Percentiles rank a stretch among this genome's conserved stretches.
Conservation (phyloP, 345 rosid genomes). For the Aquilaria yunnanensis region DNA sequence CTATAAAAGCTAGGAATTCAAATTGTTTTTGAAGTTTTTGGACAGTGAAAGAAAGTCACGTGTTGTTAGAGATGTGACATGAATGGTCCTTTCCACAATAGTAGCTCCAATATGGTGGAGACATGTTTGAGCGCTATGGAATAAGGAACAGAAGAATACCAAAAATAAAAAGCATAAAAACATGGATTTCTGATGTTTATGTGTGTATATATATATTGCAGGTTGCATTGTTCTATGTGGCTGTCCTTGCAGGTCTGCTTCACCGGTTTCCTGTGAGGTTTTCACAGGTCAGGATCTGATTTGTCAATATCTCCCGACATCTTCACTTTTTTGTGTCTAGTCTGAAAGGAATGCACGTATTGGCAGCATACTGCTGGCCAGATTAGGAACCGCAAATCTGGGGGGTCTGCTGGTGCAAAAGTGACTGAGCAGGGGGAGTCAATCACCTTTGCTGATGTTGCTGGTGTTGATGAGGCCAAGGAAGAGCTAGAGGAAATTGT, state of each 20-base stretch:
- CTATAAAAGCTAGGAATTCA: too few relatives aligned
- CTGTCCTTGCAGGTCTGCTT: constrained; percentile 78
- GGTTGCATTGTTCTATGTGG: constrained; percentile 77
- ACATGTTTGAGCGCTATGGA: too few relatives aligned
- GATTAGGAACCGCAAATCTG: constrained; percentile 63
- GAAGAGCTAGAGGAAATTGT: constrained; percentile 99
- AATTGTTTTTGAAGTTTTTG: too few relatives aligned
- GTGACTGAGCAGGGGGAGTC: constrained; percentile 65
- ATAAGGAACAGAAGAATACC: too few relatives aligned
- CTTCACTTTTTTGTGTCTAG: constrained; percentile 5
- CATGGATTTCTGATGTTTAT: too few relatives aligned
- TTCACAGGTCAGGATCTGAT: constrained; percentile 48
- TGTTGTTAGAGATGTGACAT: too few relatives aligned
- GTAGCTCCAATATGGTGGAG: too few relatives aligned
- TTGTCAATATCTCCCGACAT: not conserved
- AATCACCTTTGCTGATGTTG: constrained; percentile 93
- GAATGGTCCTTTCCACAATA: too few relatives aligned
- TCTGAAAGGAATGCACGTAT: constrained; percentile 12
- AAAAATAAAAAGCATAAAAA: too few relatives aligned
- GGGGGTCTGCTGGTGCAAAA: constrained; percentile 57
- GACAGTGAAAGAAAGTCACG: too few relatives aligned
- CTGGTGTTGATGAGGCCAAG: constrained; percentile 97
- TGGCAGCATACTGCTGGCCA: constrained; percentile 74
- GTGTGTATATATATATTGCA: constrained; percentile 22
- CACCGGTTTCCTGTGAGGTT: constrained; percentile 71